Base-by-base conservation (phyloP, 768 basidiomycete genomes). In the Mrakia gelida region DNA sequence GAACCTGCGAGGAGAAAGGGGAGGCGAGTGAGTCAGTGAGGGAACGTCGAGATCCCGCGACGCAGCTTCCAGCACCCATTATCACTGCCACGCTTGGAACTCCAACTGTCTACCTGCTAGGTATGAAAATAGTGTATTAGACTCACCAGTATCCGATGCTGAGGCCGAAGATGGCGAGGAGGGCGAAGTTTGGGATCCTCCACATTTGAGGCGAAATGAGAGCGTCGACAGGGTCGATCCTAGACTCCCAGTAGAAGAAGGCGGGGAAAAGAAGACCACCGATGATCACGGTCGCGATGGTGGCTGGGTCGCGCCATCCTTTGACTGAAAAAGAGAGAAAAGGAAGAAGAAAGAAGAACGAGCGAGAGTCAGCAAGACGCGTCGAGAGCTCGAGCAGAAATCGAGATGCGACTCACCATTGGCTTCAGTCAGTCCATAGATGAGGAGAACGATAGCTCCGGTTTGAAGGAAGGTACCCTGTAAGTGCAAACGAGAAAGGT, bases 361-460 rank as follows among this genome's bases (percentile, higher is more conserved):
- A 28, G 4, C 8, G n/a, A 28, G 18, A 21, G 49, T 52, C 18
- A 52, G 49, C 49, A 52, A 52, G 49, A 52, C 49, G 49, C 49
- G 49, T 21, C 49, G 49, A 52, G 45, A 52, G 49, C 49, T 52
- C 18, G 49, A 52, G 49, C 45, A 13, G 49, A 21, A 52, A 21
- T 5, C 16, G 4, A 52, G 7, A 52, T 7, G 9, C 45, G 45
- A 16, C 18, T 18, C 49, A 52, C 80, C 74, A 2, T 81, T 81
- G 28, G 82, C 83, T 32, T 81, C 74, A 18, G 82, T 84, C 15
- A 83, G 79, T 49, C 81, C 80, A 52, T 83, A 78, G 38, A 84
- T 81, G 61, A 83, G 76, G 2, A 84, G 76, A 18, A 82, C 49
- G 80, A 67, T 67, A 7, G 65, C 30, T 16, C 23, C 65, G 5